These are phyloP conservation scores for Penicillium sp. DNA, from an alignment of 2,329 filamentous ascomycete species.

Conservation along the genomic window DNA sequence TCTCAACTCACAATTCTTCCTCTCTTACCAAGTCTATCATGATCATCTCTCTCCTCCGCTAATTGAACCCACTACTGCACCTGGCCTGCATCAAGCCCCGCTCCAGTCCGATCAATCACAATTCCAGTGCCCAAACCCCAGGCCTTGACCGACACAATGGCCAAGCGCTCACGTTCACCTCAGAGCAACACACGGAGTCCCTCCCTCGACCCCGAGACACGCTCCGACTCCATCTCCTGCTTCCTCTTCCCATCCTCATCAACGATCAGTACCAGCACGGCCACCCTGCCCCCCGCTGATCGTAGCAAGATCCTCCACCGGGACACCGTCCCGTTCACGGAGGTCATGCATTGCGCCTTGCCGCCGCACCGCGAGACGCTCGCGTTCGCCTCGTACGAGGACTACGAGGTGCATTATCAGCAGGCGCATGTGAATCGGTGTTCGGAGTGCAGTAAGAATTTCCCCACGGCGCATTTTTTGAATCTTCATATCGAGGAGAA, in stretches of 20 bases:
- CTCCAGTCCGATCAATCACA: conserved; percentile 23
- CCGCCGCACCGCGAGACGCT: conserved; percentile 74
- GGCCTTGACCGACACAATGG: conserved; percentile 47
- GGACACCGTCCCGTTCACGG: conserved; percentile 46
- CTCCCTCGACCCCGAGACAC: conserved; percentile 34
- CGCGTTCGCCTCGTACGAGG: conserved; percentile 71
- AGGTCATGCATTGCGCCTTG: conserved; percentile 75
- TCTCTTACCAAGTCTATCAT: not conserved
- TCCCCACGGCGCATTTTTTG: conserved; percentile 80
- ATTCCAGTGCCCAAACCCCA: not conserved
- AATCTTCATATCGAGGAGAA: conserved; percentile 85
- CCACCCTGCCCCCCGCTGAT: conserved; percentile 17
- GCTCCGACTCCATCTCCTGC: conserved; percentile 22
- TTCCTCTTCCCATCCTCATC: conserved; percentile 28
- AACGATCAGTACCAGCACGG: conserved; percentile 7
- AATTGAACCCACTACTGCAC: not conserved
- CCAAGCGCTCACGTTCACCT: conserved; percentile 60
- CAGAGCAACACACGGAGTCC: conserved; percentile 53
- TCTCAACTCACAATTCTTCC: not conserved
- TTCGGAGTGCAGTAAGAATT: conserved; percentile 79
- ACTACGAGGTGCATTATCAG: conserved; percentile 85
- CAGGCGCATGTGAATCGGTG: conserved; percentile 83
- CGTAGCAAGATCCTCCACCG: conserved; percentile 62
- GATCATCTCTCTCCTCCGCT: not conserved
- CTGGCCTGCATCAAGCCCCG: conserved; percentile 16